Evolutionary conservation across 1,284 basidiomycete species (phyloP).

Genomic region (Puccinia novopanici): DNA sequence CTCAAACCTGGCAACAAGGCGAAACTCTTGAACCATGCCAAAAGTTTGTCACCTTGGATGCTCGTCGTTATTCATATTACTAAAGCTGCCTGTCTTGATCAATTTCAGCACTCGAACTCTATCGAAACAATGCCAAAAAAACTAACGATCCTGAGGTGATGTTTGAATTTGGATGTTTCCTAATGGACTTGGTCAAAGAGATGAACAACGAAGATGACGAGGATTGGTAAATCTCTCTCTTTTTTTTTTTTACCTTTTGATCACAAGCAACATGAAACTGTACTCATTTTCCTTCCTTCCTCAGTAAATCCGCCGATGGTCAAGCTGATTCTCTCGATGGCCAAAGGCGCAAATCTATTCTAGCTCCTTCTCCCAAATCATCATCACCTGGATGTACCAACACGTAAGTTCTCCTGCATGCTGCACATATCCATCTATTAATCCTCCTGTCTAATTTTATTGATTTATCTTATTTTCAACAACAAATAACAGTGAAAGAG

Average conservation of each 20-base stretch:
- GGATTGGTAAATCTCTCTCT: constrained; percentile 49
- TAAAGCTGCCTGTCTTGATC: background rate
- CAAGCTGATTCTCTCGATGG: constrained; percentile 48
- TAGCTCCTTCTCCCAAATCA: constrained; percentile 53
- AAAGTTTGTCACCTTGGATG: constrained; percentile 64
- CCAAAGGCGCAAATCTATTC: constrained; percentile 44
- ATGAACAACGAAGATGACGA: constrained; percentile 54
- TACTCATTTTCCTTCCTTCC: background rate
- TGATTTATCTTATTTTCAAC: constrained; percentile 54
- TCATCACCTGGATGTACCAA: constrained; percentile 58
- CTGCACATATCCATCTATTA: no score
- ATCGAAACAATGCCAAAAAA: constrained; percentile 96
- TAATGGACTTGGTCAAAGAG: constrained; percentile 76
- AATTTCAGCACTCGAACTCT: constrained; percentile 78
- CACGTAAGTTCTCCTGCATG: constrained; percentile 21
- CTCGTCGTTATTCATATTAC: background rate
- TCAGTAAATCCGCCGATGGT: background rate
- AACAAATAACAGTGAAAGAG: constrained; percentile 21
- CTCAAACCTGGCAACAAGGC: constrained; percentile 89
- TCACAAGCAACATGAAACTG: no score
- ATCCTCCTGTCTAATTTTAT: constrained; percentile 51
- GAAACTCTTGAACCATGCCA: constrained; percentile 86
- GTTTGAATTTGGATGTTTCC: constrained; percentile 97
- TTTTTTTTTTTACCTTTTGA: no score
- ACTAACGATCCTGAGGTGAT: constrained; percentile 96